Conservation (phyloP, 2,329 filamentous ascomycete species). For the Xylariaceae sp. region DNA sequence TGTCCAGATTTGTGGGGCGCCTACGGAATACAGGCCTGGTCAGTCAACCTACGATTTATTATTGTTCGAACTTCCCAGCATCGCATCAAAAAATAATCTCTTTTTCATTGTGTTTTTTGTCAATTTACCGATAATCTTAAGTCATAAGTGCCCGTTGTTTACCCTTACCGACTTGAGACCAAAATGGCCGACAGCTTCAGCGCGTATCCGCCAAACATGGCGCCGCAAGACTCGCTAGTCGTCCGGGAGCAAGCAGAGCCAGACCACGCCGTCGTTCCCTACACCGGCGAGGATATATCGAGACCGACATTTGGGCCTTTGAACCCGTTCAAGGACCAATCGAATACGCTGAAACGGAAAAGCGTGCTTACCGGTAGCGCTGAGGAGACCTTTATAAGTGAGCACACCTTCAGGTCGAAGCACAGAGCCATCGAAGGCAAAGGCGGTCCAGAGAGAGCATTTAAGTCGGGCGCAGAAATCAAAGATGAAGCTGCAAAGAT, state of each 20-base stretch:
- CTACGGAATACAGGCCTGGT: background rate
- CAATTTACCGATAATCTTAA: background rate
- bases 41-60: background rate
- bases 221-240: slow-evolving; percentile 58
- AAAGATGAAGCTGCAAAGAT: slow-evolving; percentile 68
- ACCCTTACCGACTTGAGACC: background rate
- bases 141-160: background rate
- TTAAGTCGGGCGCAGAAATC: slow-evolving; percentile 48
- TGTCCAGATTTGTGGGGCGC: background rate
- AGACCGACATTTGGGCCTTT: slow-evolving; percentile 61
- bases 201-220: slow-evolving; percentile 62
- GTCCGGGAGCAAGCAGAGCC: slow-evolving; percentile 50
- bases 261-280: slow-evolving; percentile 57
- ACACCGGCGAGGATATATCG: slow-evolving; percentile 67
- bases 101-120: background rate
- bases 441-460: slow-evolving; percentile 53
- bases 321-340: slow-evolving; percentile 68
- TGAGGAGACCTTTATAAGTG: slow-evolving; percentile 82
- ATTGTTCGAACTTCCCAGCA: background rate
- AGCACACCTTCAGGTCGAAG: slow-evolving; percentile 81
- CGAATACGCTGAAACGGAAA: slow-evolving; percentile 63
- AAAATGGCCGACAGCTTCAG: slow-evolving; percentile 54
- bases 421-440: slow-evolving; percentile 75
- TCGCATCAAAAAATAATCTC: background rate
- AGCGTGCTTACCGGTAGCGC: slow-evolving; percentile 82